Percentiles rank a stretch among this genome's conserved stretches.
These are phyloP conservation scores for Oryza meridionalis DNA, from an alignment of 176 grass and related monocot species.

Conservation along the genomic window DNA sequence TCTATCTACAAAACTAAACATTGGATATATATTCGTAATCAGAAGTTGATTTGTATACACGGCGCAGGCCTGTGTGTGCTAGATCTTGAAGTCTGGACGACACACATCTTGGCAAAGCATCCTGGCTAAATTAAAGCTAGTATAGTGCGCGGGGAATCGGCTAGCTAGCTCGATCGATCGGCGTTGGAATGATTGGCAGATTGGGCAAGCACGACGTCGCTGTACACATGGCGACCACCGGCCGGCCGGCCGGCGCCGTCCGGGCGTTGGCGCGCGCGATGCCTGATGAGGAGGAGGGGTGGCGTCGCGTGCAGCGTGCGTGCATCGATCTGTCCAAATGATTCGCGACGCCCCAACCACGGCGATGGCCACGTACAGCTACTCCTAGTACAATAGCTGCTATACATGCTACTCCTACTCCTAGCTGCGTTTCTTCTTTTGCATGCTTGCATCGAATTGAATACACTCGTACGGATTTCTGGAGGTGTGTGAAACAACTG, in stretches of 20 bases:
- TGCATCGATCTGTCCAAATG: background rate
- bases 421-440: background rate
- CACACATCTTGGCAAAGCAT: background rate
- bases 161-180: too few species aligned
- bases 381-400: background rate
- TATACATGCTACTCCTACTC: background rate
- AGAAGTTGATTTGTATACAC: too few species aligned
- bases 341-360: background rate
- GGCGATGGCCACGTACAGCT: conserved; percentile 1
- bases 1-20: too few species aligned
- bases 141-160: background rate
- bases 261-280: background rate
- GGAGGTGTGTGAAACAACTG: background rate
- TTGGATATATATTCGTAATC: too few species aligned
- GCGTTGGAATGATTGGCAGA: background rate
- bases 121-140: background rate
- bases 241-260: background rate
- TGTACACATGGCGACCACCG: background rate
- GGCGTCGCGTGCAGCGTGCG: background rate
- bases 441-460: background rate
- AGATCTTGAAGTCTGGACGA: background rate
- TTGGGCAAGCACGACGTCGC: background rate
- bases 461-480: background rate
- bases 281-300: background rate
- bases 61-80: background rate